Conservation (phyloP, 1,284 basidiomycete genomes). For the Athelia sp. region DNA sequence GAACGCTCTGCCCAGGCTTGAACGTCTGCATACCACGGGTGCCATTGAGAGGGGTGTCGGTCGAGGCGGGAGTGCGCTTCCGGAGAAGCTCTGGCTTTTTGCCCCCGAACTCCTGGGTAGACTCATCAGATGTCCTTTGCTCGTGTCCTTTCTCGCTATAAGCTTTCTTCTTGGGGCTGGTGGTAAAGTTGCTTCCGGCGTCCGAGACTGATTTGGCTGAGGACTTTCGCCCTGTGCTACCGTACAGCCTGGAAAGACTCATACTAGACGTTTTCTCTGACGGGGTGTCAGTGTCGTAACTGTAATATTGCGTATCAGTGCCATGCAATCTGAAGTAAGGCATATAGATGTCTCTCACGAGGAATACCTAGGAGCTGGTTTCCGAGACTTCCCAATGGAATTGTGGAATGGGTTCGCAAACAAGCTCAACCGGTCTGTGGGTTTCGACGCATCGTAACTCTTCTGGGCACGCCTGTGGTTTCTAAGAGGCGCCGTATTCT, state of each 20-base stretch:
- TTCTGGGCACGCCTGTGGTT: conserved; percentile 38
- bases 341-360: conserved; percentile 46
- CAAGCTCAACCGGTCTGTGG: conserved; percentile 65
- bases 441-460: conserved; percentile 46
- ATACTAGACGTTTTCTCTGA: conserved; percentile 33
- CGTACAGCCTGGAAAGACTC: conserved; percentile 46
- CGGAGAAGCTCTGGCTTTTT: conserved; percentile 29
- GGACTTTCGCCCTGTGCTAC: conserved; percentile 32
- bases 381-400: conserved; percentile 62
- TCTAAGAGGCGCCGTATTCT: conserved; percentile 30
- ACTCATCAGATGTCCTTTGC: conserved; percentile 7
- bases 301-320: conserved; percentile 1
- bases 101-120: conserved; percentile 16
- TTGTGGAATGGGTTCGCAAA: conserved; percentile 49
- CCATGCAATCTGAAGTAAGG: not conserved
- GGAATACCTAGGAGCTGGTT: conserved; percentile 73
- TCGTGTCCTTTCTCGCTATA: conserved; percentile 18
- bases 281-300: conserved; percentile 4
- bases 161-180: not conserved
- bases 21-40: conserved; percentile 30
- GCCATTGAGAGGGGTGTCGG: conserved; percentile 4
- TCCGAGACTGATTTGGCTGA: conserved; percentile 25
- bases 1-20: conserved; percentile 65
- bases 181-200: not conserved
- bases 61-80: conserved; percentile 41